Percentiles rank a stretch among this genome's conserved stretches.
phyloP scores from a whole-genome alignment of 1,284 basidiomycete genomes.

The Boletellus dicymbophilus region DNA sequence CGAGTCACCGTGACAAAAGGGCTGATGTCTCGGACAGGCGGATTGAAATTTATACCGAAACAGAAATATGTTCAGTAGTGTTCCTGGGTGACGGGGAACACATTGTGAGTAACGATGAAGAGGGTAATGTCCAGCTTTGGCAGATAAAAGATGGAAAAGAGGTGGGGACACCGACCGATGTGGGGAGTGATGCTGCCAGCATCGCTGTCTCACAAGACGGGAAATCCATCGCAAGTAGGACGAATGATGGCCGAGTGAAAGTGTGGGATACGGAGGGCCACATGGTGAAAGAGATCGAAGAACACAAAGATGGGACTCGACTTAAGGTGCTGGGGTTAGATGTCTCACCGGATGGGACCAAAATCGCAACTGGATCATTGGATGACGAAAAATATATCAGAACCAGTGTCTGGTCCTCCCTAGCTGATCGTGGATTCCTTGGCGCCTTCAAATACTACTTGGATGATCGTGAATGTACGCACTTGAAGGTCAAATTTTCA shows the following conservation, averaged over 20 bases:
- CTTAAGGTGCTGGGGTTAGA: not conserved
- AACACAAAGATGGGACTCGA: no score
- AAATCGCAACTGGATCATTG: not conserved
- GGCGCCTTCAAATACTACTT: no score
- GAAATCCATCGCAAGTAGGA: not conserved
- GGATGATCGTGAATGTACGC: no score
- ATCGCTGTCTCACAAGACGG: not conserved
- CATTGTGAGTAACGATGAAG: not conserved
- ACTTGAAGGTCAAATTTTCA: not conserved
- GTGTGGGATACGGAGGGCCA: not conserved
- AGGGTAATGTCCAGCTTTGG: constrained; percentile 2
- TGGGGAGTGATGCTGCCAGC: not conserved
- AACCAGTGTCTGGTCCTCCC: not conserved
- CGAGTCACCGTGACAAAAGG: no score
- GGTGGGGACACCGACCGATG: not conserved
- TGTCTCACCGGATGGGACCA: not conserved
- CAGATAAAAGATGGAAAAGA: not conserved
- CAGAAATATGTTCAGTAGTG: no score
- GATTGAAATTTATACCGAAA: no score
- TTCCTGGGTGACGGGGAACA: no score
- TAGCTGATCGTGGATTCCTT: no score
- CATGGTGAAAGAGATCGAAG: not conserved
- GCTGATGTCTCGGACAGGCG: no score
- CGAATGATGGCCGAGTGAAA: not conserved
- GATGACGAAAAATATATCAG: no score